Conservation (phyloP, 805 yeast species). For the Ogataea parapolymorpha region DNA sequence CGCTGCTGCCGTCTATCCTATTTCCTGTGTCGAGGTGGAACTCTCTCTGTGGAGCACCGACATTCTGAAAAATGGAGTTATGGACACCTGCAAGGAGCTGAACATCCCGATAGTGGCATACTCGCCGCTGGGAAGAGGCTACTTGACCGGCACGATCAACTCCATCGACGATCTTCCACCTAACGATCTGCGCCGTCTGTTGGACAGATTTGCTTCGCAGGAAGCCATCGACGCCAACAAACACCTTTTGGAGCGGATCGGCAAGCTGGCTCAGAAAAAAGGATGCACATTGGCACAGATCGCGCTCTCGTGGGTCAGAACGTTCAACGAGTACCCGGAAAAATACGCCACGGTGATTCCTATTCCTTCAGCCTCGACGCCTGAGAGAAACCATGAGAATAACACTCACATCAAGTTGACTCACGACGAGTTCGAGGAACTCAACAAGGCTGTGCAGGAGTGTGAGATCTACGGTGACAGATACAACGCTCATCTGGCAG, state of each 20-base stretch:
- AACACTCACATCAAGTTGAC: conserved; percentile 44
- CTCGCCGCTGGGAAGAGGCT: conserved; percentile 81
- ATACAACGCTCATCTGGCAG: conserved; percentile 16
- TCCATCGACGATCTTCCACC: conserved; percentile 45
- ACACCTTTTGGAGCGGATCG: conserved; percentile 45
- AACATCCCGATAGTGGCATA: conserved; percentile 71
- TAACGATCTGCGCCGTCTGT: conserved; percentile 48
- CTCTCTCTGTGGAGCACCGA: conserved; percentile 66
- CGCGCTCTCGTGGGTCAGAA: conserved; percentile 64
- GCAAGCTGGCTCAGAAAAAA: conserved; percentile 45
- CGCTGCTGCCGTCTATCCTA: conserved; percentile 54
- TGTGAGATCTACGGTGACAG: conserved; percentile 48
- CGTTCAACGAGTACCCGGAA: conserved; percentile 36
- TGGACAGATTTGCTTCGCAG: conserved; percentile 61
- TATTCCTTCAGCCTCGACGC: conserved; percentile 73
- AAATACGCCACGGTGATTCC: conserved; percentile 59
- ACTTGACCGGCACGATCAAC: conserved; percentile 61
- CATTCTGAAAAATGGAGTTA: conserved; percentile 58
- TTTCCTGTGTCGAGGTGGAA: conserved; percentile 75
- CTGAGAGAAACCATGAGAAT: conserved; percentile 60
- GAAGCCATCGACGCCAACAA: conserved; percentile 50
- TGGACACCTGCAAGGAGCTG: conserved; percentile 52
- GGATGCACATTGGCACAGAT: conserved; percentile 59
- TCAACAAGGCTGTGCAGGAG: conserved; percentile 42
- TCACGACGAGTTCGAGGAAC: conserved; percentile 52